Evolutionary conservation across 1,284 basidiomycete species (phyloP).

Genomic region (Apiotrichum veenhuisii): DNA sequence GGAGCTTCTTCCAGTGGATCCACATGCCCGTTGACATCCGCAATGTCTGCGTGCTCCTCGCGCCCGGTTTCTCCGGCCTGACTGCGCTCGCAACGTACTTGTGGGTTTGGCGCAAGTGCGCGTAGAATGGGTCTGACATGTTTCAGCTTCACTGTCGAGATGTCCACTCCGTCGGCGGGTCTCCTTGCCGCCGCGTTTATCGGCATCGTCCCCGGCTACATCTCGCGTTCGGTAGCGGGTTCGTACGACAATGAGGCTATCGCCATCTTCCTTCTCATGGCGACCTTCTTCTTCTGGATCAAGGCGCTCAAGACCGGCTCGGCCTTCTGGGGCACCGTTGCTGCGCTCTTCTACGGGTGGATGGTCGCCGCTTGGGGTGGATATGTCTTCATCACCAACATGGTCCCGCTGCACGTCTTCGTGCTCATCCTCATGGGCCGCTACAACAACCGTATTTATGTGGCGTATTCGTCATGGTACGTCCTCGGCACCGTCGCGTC

Average conservation of each 20-base stretch:
- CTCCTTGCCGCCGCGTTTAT: slow-evolving; percentile 98
- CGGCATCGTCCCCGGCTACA: slow-evolving; percentile 92
- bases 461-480: slow-evolving; percentile 96
- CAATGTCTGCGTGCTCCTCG: slow-evolving; percentile 94
- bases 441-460: slow-evolving; percentile 86
- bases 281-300: slow-evolving; percentile 97
- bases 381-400: slow-evolving; percentile 99
- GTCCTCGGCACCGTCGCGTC: slow-evolving; percentile 93
- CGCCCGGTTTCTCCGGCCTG: slow-evolving; percentile 92
- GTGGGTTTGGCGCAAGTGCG: slow-evolving; percentile 52
- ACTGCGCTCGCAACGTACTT: slow-evolving; percentile 98
- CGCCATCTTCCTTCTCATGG: slow-evolving; percentile 99
- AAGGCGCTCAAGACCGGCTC: slow-evolving; percentile 92
- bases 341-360: slow-evolving; percentile 98
- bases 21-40: slow-evolving; percentile 96
- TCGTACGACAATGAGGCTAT: slow-evolving; percentile 99
- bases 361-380: slow-evolving; percentile 99
- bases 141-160: slow-evolving; percentile 83
- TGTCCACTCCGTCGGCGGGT: slow-evolving; percentile 90
- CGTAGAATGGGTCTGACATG: not conserved
- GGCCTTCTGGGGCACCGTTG: slow-evolving; percentile 81
- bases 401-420: slow-evolving; percentile 94
- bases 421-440: slow-evolving; percentile 96
- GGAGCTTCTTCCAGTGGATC: slow-evolving; percentile 79
- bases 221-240: slow-evolving; percentile 96